Conservation (phyloP, 257 asterid genomes). For the Oldenlandia corymbosa region DNA sequence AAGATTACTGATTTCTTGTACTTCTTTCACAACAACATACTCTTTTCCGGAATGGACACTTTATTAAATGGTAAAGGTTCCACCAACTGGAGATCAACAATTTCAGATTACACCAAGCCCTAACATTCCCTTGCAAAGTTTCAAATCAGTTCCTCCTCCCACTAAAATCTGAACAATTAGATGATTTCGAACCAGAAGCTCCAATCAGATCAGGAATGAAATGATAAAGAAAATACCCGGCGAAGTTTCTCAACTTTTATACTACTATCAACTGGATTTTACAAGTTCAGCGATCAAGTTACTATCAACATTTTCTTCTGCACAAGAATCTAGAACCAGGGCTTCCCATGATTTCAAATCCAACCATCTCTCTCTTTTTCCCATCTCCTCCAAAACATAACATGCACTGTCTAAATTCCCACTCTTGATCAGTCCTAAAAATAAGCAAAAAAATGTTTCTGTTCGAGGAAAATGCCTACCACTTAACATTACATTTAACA, state of each 20-base stretch:
- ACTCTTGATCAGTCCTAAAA: slow-evolving; percentile 44
- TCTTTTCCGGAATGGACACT: not conserved
- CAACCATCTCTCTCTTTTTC: slow-evolving; percentile 43
- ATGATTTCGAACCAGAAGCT: too few relatives aligned
- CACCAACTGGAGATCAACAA: too few relatives aligned
- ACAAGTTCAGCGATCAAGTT: slow-evolving; percentile 31
- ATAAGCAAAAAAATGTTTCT: slow-evolving; percentile 41
- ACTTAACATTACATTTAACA: slow-evolving; percentile 59
- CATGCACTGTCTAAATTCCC: slow-evolving; percentile 48
- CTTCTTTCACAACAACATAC: not conserved
- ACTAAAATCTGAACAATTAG: not conserved
- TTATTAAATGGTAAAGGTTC: not conserved
- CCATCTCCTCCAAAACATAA: slow-evolving; percentile 72
- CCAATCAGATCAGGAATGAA: not conserved
- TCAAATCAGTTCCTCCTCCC: too few relatives aligned
- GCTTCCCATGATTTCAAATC: slow-evolving; percentile 54
- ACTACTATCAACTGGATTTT: slow-evolving; percentile 4
- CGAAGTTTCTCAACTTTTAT: not conserved
- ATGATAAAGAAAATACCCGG: not conserved
- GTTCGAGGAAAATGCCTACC: slow-evolving; percentile 52
- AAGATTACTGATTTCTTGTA: too few relatives aligned
- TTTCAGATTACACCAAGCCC: not conserved
- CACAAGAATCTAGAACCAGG: slow-evolving; percentile 40
- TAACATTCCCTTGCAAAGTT: not conserved
- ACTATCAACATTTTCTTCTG: slow-evolving; percentile 18